Conservation (phyloP, 1,284 basidiomycete genomes). For the Boletus smithii region DNA sequence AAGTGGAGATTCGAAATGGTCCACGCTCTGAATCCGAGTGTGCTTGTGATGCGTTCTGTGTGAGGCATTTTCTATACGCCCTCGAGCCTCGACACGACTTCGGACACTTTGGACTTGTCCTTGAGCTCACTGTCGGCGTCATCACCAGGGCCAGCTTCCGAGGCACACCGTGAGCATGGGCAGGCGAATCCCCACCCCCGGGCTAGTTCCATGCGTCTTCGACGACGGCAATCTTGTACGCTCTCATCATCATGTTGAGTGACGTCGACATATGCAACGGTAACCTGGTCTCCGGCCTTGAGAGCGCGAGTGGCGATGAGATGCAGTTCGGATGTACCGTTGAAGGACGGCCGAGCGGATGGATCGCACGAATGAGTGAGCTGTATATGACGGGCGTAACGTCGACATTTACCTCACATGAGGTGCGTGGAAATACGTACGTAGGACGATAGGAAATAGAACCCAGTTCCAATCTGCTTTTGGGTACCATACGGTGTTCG, state of each 20-base stretch:
- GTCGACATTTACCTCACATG: neutral
- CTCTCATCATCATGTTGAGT: slow-evolving; percentile 52
- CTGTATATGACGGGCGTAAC: slow-evolving; percentile 27
- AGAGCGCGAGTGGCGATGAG: slow-evolving; percentile 62
- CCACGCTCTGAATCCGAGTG: neutral
- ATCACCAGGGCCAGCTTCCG: slow-evolving; percentile 47
- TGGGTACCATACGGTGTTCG: slow-evolving; percentile 70
- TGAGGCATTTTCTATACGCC: slow-evolving; percentile 17
- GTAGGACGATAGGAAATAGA: slow-evolving; percentile 75
- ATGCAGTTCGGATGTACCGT: slow-evolving; percentile 60
- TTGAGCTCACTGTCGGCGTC: slow-evolving; percentile 40
- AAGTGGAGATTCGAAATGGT: neutral
- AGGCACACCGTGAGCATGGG: slow-evolving; percentile 57
- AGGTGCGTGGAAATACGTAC: slow-evolving; percentile 35
- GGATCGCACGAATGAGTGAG: slow-evolving; percentile 71
- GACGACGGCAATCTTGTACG: slow-evolving; percentile 50
- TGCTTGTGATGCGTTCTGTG: neutral
- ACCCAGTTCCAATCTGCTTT: slow-evolving; percentile 67
- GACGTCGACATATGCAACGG: slow-evolving; percentile 71
- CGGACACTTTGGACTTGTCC: slow-evolving; percentile 60
- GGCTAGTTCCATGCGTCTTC: slow-evolving; percentile 69
- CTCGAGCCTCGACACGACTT: slow-evolving; percentile 41
- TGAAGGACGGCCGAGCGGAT: slow-evolving; percentile 59
- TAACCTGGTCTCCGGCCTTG: slow-evolving; percentile 71
- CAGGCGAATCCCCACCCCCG: slow-evolving; percentile 79